Percentiles rank a stretch among this genome's conserved stretches.
Evolutionary conservation across 1,284 basidiomycete species (phyloP).

Genomic region (Ganoderma boninense): DNA sequence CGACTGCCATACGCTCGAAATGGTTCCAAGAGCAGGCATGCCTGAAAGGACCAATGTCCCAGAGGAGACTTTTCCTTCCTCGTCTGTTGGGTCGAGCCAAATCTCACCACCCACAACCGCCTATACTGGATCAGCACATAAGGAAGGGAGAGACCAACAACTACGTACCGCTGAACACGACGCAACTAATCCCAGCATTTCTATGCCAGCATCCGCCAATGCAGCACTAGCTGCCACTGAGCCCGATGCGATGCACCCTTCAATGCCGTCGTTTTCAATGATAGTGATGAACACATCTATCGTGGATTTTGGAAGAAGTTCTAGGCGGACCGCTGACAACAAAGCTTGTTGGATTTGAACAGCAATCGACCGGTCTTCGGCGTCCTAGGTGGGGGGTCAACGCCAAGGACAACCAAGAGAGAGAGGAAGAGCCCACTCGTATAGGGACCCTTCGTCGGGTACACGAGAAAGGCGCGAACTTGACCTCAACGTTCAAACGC

Average conservation of each 20-base stretch:
- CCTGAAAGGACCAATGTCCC: constrained; percentile 80
- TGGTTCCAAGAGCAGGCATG: constrained; percentile 89
- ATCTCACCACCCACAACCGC: constrained; percentile 60
- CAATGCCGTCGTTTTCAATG: constrained; percentile 90
- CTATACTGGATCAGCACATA: constrained; percentile 47
- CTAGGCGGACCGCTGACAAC: constrained; percentile 85
- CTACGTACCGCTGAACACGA: constrained; percentile 80
- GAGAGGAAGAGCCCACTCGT: constrained; percentile 65
- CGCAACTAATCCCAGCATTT: constrained; percentile 85
- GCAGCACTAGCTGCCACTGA: constrained; percentile 91
- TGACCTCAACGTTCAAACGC: constrained; percentile 93
- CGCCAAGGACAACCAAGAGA: constrained; percentile 16
- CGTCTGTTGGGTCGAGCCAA: constrained; percentile 83
- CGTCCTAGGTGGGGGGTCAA: constrained; percentile 68
- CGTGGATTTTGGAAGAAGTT: constrained; percentile 92
- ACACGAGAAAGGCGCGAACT: constrained; percentile 95
- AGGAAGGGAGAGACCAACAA: neutral
- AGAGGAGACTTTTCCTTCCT: constrained; percentile 64
- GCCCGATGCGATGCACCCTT: constrained; percentile 86
- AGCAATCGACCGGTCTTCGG: constrained; percentile 89
- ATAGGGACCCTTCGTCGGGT: constrained; percentile 81
- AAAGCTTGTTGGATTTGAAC: constrained; percentile 89
- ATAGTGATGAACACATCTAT: constrained; percentile 93
- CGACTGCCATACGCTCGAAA: constrained; percentile 85
- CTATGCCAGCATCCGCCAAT: constrained; percentile 88